These are phyloP conservation scores for Leptographium flavum DNA, from an alignment of 2,329 filamentous ascomycete species.

Conservation along the genomic window DNA sequence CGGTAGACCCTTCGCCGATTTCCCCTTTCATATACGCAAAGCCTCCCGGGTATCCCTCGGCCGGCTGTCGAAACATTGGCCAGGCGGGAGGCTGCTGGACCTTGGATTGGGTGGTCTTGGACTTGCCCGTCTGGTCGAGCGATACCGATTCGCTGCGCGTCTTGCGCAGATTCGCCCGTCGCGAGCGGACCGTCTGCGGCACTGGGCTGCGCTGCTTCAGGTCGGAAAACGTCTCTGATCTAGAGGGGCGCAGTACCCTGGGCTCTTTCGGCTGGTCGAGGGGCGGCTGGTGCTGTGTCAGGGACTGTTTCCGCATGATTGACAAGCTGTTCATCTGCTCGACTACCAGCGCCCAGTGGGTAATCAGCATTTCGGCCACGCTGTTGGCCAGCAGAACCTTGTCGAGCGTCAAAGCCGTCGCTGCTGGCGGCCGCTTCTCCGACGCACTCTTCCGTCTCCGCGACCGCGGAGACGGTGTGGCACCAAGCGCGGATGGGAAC, in stretches of 20 bases:
- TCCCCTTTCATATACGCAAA: neutral
- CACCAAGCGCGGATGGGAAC: constrained; percentile 16
- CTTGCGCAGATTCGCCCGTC: constrained; percentile 4
- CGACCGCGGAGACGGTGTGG: constrained; percentile 27
- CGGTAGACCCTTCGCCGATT: neutral
- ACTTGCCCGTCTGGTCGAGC: neutral
- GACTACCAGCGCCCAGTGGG: constrained; percentile 50
- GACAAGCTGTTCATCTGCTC: constrained; percentile 40
- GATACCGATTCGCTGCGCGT: constrained; percentile 8
- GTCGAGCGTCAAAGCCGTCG: constrained; percentile 26
- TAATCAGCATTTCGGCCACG: constrained; percentile 51
- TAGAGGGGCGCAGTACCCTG: constrained; percentile 6
- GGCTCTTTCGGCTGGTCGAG: neutral
- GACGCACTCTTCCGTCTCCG: constrained; percentile 12
- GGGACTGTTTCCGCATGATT: constrained; percentile 14
- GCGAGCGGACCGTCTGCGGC: neutral
- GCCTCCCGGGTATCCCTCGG: neutral
- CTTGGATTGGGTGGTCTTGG: too few species aligned
- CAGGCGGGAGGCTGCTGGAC: neutral
- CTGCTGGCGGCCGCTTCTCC: constrained; percentile 8
- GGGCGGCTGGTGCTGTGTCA: neutral
- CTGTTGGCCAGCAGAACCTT: constrained; percentile 43
- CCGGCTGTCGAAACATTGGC: neutral
- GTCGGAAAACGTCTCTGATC: constrained; percentile 9
- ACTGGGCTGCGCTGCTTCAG: neutral